These are phyloP conservation scores for Echeveria elegans DNA, from an alignment of 164 flowering plant genomes.

Conservation along the genomic window DNA sequence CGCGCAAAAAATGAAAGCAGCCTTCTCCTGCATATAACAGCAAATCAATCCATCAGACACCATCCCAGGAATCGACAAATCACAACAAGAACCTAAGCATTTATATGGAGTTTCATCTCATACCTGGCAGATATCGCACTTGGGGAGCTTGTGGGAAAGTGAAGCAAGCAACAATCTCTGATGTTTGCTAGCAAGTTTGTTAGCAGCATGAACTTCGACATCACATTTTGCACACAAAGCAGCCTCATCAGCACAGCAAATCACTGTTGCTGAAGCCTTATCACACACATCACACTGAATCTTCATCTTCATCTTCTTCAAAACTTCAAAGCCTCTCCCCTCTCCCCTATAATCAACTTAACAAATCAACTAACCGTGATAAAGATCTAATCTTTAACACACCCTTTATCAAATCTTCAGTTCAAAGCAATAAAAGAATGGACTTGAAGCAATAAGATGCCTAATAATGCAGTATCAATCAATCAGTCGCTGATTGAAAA, in stretches of 20 bases:
- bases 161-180: constrained; percentile 52
- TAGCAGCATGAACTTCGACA: constrained; percentile 84
- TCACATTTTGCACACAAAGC: constrained; percentile 88
- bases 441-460: neutral
- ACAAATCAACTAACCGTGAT: no score
- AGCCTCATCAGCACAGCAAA: constrained; percentile 98
- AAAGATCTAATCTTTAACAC: neutral
- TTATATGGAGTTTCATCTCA: no score
- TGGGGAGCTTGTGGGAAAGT: no score
- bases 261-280: constrained; percentile 82
- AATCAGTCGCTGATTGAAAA: neutral
- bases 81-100: no score
- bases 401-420: neutral
- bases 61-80: no score
- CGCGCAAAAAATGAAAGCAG: no score
- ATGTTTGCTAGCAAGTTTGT: constrained; percentile 97
- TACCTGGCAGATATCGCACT: no score
- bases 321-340: no score
- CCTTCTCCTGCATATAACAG: constrained; percentile 24
- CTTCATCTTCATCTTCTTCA: constrained; percentile 37
- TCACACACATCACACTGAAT: no score
- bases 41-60: constrained; percentile 19
- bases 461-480: neutral
- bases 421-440: neutral
- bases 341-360: no score